Evolutionary conservation across 768 basidiomycete genomes (phyloP).

Genomic region (Mycena capillaripes): DNA sequence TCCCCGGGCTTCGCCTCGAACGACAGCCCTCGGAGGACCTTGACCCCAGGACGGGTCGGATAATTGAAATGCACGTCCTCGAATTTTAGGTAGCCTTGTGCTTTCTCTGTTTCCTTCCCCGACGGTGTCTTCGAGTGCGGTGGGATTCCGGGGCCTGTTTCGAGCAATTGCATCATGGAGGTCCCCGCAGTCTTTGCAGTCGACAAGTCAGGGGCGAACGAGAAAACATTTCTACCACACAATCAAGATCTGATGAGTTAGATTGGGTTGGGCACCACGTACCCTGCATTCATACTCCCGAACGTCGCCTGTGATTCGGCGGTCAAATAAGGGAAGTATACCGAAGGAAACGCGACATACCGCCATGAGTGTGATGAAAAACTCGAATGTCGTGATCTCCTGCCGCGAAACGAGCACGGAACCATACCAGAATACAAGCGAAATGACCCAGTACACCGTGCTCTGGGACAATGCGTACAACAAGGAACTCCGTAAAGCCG

Average conservation of each 20-base stretch:
- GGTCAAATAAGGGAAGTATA: slow-evolving; percentile 8
- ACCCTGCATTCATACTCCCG: slow-evolving; percentile 25
- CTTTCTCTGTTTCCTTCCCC: slow-evolving; percentile 57
- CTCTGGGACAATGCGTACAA: slow-evolving; percentile 85
- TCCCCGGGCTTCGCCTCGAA: slow-evolving; percentile 81
- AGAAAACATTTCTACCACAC: slow-evolving; percentile 87
- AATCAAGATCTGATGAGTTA: slow-evolving; percentile 76
- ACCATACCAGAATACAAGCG: slow-evolving; percentile 86
- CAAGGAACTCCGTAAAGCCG: slow-evolving; percentile 70
- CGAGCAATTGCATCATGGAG: slow-evolving; percentile 81
- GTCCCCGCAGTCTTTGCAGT: slow-evolving; percentile 84
- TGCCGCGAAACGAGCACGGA: slow-evolving; percentile 68
- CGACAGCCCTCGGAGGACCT: slow-evolving; percentile 86
- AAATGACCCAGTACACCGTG: slow-evolving; percentile 82
- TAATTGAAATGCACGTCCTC: slow-evolving; percentile 91
- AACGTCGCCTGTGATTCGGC: slow-evolving; percentile 18
- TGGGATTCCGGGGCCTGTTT: slow-evolving; percentile 83
- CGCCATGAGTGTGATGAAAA: slow-evolving; percentile 89
- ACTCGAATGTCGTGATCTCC: slow-evolving; percentile 71
- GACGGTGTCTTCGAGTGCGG: slow-evolving; percentile 75
- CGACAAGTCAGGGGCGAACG: slow-evolving; percentile 89
- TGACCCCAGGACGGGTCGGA: slow-evolving; percentile 86
- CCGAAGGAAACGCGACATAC: slow-evolving; percentile 37
- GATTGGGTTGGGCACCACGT: slow-evolving; percentile 39
- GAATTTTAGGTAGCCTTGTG: slow-evolving; percentile 77